Evolutionary conservation across 202 grass and related monocot genomes (phyloP).

Genomic region (Eragrostis tef): DNA sequence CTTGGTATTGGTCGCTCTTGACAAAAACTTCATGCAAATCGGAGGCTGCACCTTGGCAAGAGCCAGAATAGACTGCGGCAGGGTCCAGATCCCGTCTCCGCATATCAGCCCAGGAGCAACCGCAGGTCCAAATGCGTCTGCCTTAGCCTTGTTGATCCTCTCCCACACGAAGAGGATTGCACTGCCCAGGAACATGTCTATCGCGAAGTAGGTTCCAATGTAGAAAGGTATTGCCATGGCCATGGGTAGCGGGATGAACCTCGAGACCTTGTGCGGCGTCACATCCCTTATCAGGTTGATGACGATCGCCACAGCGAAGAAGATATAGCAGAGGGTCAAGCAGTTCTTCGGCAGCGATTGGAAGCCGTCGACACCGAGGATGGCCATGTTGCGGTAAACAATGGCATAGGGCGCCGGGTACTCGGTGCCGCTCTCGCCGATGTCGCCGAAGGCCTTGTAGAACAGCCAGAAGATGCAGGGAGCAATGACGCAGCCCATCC

Average conservation of each 20-base stretch:
- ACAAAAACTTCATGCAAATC: constrained; percentile 89
- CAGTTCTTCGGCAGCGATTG: constrained; percentile 68
- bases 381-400: constrained; percentile 84
- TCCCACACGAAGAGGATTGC: constrained; percentile 70
- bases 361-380: constrained; percentile 74
- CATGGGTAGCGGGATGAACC: constrained; percentile 82
- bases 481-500: constrained; percentile 76
- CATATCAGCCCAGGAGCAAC: constrained; percentile 86
- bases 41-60: constrained; percentile 81
- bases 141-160: constrained; percentile 71
- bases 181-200: constrained; percentile 80
- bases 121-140: constrained; percentile 68
- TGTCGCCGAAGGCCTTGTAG: constrained; percentile 72
- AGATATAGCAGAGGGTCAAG: constrained; percentile 77
- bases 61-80: constrained; percentile 77
- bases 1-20: constrained; percentile 61
- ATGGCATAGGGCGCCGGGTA: constrained; percentile 77
- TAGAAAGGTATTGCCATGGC: constrained; percentile 94
- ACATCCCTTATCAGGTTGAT: constrained; percentile 76
- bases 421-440: constrained; percentile 62
- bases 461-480: constrained; percentile 89
- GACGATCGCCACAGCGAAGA: constrained; percentile 60
- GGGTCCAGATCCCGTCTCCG: constrained; percentile 81
- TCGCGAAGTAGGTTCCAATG: constrained; percentile 81
- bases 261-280: constrained; percentile 51